These are phyloP conservation scores for Verticillium alfalfae DNA, from an alignment of 2,329 filamentous ascomycete species.

Conservation along the genomic window DNA sequence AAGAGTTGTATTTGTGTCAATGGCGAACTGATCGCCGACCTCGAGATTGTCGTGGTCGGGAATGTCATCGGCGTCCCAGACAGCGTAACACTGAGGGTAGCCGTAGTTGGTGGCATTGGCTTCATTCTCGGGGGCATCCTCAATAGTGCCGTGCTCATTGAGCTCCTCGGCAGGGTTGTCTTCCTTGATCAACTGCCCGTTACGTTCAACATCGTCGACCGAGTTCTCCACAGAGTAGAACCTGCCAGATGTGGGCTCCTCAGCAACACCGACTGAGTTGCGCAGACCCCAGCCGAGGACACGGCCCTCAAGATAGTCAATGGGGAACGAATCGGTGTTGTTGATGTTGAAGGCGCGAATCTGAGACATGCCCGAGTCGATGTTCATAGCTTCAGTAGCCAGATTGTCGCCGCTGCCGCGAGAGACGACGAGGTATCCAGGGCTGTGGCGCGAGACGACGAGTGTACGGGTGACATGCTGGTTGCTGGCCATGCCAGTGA, in stretches of 20 bases:
- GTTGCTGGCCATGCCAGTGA: constrained; percentile 36
- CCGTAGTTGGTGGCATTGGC: constrained; percentile 20
- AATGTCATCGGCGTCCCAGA: constrained; percentile 47
- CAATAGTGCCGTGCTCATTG: constrained; percentile 63
- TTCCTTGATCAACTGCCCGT: constrained; percentile 55
- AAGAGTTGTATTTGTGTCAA: constrained; percentile 24
- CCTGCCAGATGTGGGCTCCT: constrained; percentile 47
- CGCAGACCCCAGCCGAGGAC: constrained; percentile 64
- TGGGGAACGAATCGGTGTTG: constrained; percentile 21
- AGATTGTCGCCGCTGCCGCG: constrained; percentile 60
- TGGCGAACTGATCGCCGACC: constrained; percentile 45
- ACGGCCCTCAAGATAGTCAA: constrained; percentile 41
- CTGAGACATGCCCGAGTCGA: constrained; percentile 56
- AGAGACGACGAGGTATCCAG: constrained; percentile 57
- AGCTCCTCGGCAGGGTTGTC: constrained; percentile 71
- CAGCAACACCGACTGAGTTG: constrained; percentile 67
- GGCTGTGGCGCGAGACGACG: constrained; percentile 48
- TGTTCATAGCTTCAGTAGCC: constrained; percentile 46
- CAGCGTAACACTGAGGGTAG: constrained; percentile 46
- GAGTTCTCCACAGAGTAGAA: constrained; percentile 65
- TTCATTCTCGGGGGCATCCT: constrained; percentile 25
- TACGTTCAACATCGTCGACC: constrained; percentile 56
- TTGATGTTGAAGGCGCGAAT: constrained; percentile 53
- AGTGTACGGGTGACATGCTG: constrained; percentile 65
- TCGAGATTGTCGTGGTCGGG: constrained; percentile 33